Conservation (phyloP, 1,284 basidiomycete genomes). For the Apiotrichum sp. region DNA sequence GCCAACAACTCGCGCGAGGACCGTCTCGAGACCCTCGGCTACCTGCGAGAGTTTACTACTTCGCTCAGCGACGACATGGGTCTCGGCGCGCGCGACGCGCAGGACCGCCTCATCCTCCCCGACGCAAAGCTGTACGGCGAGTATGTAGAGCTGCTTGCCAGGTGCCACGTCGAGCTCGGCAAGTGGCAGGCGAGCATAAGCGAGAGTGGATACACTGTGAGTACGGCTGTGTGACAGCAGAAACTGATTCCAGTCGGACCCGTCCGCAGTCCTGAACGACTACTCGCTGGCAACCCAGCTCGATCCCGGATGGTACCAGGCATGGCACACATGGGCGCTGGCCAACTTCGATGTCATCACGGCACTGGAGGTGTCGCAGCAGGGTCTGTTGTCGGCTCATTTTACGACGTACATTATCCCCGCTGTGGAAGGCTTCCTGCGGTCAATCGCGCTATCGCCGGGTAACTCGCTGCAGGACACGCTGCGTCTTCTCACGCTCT, state of each 20-base stretch:
- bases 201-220: conserved; percentile 52
- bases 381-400: conserved; percentile 64
- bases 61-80: conserved; percentile 71
- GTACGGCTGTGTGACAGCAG: neutral
- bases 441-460: conserved; percentile 83
- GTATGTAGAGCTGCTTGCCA: conserved; percentile 79
- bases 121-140: conserved; percentile 62
- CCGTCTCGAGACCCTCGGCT: conserved; percentile 64
- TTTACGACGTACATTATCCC: conserved; percentile 86
- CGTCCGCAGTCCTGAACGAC: conserved; percentile 73
- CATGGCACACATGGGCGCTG: conserved; percentile 98
- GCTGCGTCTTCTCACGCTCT: conserved; percentile 84
- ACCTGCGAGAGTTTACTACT: conserved; percentile 77
- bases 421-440: conserved; percentile 95
- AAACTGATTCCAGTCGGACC: conserved; percentile 50
- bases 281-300: conserved; percentile 87
- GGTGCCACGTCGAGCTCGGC: conserved; percentile 95
- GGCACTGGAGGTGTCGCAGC: conserved; percentile 66
- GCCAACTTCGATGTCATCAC: conserved; percentile 93
- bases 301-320: conserved; percentile 94
- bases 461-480: conserved; percentile 95
- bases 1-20: conserved; percentile 23
- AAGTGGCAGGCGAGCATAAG: conserved; percentile 85
- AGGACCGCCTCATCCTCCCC: conserved; percentile 48
- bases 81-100: conserved; percentile 53